Base-by-base conservation (phyloP, 164 flowering plant species). In the Annona squamosa region DNA sequence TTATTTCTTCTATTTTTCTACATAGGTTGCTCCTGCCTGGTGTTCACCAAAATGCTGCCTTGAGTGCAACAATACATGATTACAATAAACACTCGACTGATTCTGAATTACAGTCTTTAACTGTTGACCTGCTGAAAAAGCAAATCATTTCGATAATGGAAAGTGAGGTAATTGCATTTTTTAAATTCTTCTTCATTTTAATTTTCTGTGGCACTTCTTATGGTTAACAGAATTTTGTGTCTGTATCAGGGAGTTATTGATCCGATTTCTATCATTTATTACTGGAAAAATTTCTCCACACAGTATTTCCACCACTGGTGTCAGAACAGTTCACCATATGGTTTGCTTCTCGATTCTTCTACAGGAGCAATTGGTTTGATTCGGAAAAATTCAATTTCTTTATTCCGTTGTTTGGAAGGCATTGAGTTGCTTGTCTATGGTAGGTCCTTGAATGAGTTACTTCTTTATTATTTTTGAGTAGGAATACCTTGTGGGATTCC, bases 1-100 rank as follows among this genome's bases (percentile, higher is more conserved):
- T 90, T 81, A 68, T 95, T 44, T 91, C 99, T 67, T 87, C 97
- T n/a, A 86, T 90, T 73, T 91, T 89, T 84, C 74, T 93, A 41
- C 90, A 83, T 62, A 86, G 90, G 81, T 82, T 95, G 72, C 90
- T 95, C 75, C 86, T 80, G 72, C 97, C 96, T 70, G 97, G 98
- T 48, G 88, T 93, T 79, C 76, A 77, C 79, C 83, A 90, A 74
- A 78, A 74, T 79, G 72, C 62, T 78, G 86, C 85, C 71, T 77
- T 95, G 65, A 87, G 84, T 78, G 77, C 82, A 75, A 89, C 94
- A 13, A 79, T 91, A n/a, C 79, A 79, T 68, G 87, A 89, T 56
- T 88, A 87, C 73, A 86, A 84, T 75, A 89, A 85, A 79, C 89
- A 84, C 72, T 85, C 85, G 84, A 83, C 89, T 48, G 89, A 90